These are phyloP conservation scores for Diplodia sapinea DNA, from an alignment of 2,329 filamentous ascomycete genomes.

Conservation along the genomic window DNA sequence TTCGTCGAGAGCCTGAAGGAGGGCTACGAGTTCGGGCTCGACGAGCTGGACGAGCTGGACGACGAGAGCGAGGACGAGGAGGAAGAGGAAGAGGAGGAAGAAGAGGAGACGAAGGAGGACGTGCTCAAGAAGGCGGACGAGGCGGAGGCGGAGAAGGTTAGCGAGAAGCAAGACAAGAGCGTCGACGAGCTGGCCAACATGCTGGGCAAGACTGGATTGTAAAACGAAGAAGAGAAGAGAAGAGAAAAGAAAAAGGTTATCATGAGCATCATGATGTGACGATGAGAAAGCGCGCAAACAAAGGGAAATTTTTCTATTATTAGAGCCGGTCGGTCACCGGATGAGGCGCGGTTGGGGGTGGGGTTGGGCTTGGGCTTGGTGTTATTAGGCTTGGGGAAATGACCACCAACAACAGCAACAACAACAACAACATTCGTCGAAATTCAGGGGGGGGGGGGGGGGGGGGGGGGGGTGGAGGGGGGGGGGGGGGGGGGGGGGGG, in stretches of 20 bases:
- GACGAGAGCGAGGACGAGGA: slow-evolving; percentile 86
- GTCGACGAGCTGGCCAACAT: slow-evolving; percentile 81
- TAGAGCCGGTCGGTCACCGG: not conserved
- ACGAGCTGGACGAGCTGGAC: slow-evolving; percentile 77
- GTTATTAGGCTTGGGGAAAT: slow-evolving; percentile 14
- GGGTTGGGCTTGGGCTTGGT: not conserved
- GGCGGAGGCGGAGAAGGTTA: slow-evolving; percentile 75
- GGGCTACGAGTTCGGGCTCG: slow-evolving; percentile 59
- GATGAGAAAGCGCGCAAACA: not conserved
- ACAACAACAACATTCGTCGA: not conserved
- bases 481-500: too few relatives aligned
- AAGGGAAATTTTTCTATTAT: not conserved
- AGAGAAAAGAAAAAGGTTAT: too few relatives aligned
- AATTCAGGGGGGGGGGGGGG: too few relatives aligned
- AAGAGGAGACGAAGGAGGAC: slow-evolving; percentile 59
- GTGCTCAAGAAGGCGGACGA: slow-evolving; percentile 72
- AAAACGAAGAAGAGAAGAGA: not conserved
- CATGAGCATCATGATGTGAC: not conserved
- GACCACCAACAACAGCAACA: not conserved
- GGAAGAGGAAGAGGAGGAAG: slow-evolving; percentile 70
- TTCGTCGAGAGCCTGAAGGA: slow-evolving; percentile 49
- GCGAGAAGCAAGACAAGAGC: slow-evolving; percentile 72
- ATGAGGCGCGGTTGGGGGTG: too few relatives aligned
- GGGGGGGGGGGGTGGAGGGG: too few relatives aligned
- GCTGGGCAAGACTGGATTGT: slow-evolving; percentile 68